Percentiles rank a stretch among this genome's conserved stretches.
phyloP scores from a whole-genome alignment of 352 stramenopile genomes.

The Phytophthora parvispora region DNA sequence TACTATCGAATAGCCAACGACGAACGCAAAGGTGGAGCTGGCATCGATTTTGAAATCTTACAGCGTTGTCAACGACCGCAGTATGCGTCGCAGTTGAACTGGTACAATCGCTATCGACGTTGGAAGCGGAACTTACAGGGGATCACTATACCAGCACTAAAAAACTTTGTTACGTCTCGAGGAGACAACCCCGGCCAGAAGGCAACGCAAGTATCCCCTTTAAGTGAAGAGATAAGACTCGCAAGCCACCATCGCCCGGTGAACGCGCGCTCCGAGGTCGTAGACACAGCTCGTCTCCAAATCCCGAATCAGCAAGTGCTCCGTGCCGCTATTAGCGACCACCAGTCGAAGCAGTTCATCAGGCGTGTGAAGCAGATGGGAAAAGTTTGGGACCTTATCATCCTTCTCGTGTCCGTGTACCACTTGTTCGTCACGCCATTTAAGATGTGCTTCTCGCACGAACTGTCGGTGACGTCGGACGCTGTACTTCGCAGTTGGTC shows the following conservation, averaged over 20 bases:
- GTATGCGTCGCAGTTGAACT: conserved; percentile 45
- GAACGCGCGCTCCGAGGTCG: background rate
- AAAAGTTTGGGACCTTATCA: conserved; percentile 56
- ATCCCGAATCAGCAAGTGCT: conserved; percentile 14
- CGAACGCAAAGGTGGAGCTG: conserved; percentile 3
- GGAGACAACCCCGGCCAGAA: background rate
- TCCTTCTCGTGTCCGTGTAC: conserved; percentile 53
- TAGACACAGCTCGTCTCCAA: background rate
- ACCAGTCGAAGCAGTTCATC: conserved; percentile 39
- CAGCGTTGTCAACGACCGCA: conserved; percentile 58
- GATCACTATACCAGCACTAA: background rate
- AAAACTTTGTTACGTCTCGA: background rate
- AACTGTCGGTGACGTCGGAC: conserved; percentile 32
- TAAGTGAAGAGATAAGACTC: background rate
- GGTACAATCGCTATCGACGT: conserved; percentile 48
- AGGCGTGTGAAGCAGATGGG: conserved; percentile 39
- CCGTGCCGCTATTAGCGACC: conserved; percentile 4
- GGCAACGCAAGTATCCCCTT: conserved; percentile 1
- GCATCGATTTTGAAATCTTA: conserved; percentile 67
- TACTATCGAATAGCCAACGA: conserved; percentile 5
- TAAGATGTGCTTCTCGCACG: conserved; percentile 61
- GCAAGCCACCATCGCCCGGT: background rate
- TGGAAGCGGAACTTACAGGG: conserved; percentile 28
- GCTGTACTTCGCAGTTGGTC: conserved; percentile 42
- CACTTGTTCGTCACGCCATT: conserved; percentile 44